Evolutionary conservation across 768 basidiomycete genomes (phyloP).

Genomic region (Tulasnella calospora): DNA sequence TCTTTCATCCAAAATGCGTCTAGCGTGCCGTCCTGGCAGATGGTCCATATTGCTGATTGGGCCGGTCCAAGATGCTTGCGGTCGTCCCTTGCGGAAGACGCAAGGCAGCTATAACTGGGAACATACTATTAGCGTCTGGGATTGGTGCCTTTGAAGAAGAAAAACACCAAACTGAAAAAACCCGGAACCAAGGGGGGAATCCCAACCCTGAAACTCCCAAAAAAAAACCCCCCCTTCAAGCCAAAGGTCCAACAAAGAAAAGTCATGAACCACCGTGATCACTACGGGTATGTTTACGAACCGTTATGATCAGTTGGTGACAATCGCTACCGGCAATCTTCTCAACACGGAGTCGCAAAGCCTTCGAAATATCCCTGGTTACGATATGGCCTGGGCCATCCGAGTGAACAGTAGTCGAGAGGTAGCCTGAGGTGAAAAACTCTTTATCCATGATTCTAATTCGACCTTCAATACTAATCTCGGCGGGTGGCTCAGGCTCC

Average conservation of each 20-base stretch:
- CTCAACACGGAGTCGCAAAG: background rate
- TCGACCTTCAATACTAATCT: background rate
- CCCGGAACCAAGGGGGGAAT: background rate
- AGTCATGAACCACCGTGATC: background rate
- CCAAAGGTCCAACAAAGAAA: background rate
- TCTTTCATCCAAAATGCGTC: background rate
- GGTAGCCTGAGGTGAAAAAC: background rate
- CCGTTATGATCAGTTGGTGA: background rate
- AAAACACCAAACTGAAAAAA: background rate
- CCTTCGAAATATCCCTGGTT: background rate
- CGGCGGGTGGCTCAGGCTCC: background rate
- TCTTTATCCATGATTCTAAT: background rate
- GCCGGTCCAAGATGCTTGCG: background rate
- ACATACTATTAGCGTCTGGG: background rate
- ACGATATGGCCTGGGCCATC: background rate
- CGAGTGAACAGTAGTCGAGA: background rate
- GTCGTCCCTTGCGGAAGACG: background rate
- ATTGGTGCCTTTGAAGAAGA: background rate
- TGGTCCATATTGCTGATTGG: background rate
- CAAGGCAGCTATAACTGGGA: background rate
- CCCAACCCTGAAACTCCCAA: background rate
- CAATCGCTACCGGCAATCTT: background rate
- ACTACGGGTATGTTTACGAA: background rate
- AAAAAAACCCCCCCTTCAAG: background rate
- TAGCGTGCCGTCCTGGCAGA: background rate